A percentile compares a stretch with the other conserved stretches of the same genome.
Evolutionary conservation across 768 basidiomycete species (phyloP).

Genomic region (Pleurotus djamor): DNA sequence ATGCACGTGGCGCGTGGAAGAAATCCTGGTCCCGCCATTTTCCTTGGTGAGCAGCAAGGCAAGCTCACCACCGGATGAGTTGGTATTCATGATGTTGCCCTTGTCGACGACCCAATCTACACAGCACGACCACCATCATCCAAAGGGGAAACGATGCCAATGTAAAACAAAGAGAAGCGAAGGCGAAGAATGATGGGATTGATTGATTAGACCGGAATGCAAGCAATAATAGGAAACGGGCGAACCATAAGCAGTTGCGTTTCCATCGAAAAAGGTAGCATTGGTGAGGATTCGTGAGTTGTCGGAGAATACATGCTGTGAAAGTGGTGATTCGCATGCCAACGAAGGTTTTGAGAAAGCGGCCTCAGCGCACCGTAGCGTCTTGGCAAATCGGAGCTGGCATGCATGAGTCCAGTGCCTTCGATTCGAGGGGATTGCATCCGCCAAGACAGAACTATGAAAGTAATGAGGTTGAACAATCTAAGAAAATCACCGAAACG

Average conservation of each 20-base stretch:
- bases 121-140: not conserved
- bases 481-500: not conserved
- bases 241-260: slow-evolving; percentile 65
- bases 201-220: not conserved
- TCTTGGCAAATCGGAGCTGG: slow-evolving; percentile 73
- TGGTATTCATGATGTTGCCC: slow-evolving; percentile 65
- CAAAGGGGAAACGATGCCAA: not conserved
- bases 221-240: slow-evolving; percentile 1
- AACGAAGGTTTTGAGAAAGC: not conserved
- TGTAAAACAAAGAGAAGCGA: no score
- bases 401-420: slow-evolving; percentile 60
- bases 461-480: not conserved
- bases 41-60: slow-evolving; percentile 64
- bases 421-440: slow-evolving; percentile 78
- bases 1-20: slow-evolving; percentile 78
- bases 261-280: slow-evolving; percentile 67
- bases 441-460: slow-evolving; percentile 78
- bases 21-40: slow-evolving; percentile 76
- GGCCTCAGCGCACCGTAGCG: slow-evolving; percentile 40
- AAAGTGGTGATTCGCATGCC: not conserved
- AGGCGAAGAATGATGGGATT: not conserved
- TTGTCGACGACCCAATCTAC: slow-evolving; percentile 72
- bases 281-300: slow-evolving; percentile 68
- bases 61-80: slow-evolving; percentile 60
- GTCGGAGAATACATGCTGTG: slow-evolving; percentile 61